These are phyloP conservation scores for Tylopilus sp. DNA, from an alignment of 768 basidiomycete species.

Conservation along the genomic window DNA sequence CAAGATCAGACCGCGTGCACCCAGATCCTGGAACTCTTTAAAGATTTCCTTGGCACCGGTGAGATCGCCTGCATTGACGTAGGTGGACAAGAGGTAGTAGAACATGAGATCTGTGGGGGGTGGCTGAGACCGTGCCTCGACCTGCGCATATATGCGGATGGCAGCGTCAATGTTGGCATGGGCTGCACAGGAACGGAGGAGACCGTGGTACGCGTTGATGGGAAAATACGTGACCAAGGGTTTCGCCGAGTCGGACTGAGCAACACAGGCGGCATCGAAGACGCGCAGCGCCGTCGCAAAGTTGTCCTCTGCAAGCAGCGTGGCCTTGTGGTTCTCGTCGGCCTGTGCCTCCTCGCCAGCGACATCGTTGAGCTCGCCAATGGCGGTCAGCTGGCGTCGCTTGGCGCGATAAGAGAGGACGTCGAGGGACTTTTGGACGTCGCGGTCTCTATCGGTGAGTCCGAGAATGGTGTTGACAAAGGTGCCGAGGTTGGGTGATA, in stretches of 20 bases:
- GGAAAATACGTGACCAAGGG: slow-evolving; percentile 28
- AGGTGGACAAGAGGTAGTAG: slow-evolving; percentile 55
- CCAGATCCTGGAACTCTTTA: slow-evolving; percentile 48
- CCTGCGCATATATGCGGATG: slow-evolving; percentile 58
- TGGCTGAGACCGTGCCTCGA: slow-evolving; percentile 41
- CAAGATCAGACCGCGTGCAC: slow-evolving; percentile 30
- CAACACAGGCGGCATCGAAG: slow-evolving; percentile 56
- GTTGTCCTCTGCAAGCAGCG: slow-evolving; percentile 62
- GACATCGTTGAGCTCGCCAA: background rate
- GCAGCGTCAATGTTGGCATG: slow-evolving; percentile 59
- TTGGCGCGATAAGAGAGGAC: slow-evolving; percentile 42
- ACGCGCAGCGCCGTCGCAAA: slow-evolving; percentile 68
- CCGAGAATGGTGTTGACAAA: slow-evolving; percentile 60
- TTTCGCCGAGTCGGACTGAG: slow-evolving; percentile 11
- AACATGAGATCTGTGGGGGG: slow-evolving; percentile 40
- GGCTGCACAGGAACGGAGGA: slow-evolving; percentile 61
- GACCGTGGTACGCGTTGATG: slow-evolving; percentile 41
- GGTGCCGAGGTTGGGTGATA: slow-evolving; percentile 61
- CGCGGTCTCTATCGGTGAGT: slow-evolving; percentile 64
- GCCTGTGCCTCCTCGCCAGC: slow-evolving; percentile 14
- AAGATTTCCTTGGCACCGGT: slow-evolving; percentile 58
- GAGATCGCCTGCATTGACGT: slow-evolving; percentile 49
- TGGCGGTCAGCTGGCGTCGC: slow-evolving; percentile 22
- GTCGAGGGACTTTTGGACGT: slow-evolving; percentile 48
- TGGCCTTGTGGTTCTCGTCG: slow-evolving; percentile 36